Evolutionary conservation across 768 basidiomycete species (phyloP).

Genomic region (Mycena belliarum): DNA sequence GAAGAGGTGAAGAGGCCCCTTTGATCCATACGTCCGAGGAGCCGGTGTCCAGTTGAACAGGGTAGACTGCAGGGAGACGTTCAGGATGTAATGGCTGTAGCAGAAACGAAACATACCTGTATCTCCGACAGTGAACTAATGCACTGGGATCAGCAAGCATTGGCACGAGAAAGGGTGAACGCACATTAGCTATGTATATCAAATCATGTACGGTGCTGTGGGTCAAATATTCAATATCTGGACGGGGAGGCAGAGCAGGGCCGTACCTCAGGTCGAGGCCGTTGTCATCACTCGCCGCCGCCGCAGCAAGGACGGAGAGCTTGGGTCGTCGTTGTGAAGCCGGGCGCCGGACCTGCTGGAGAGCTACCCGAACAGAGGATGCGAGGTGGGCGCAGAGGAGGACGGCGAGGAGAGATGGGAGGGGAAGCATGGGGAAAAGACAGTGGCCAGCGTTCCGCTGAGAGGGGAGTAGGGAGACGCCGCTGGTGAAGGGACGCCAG

Average conservation of each 20-base stretch:
- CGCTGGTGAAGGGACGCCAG: no score
- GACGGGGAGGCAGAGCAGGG: not conserved
- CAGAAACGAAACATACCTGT: conserved; percentile 44
- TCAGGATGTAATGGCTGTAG: conserved; percentile 2
- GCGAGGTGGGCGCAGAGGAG: conserved; percentile 31
- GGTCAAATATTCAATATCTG: conserved; percentile 22
- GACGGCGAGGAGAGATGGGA: conserved; percentile 25
- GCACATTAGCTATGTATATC: conserved; percentile 76
- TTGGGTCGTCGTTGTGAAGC: conserved; percentile 38
- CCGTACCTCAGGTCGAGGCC: conserved; percentile 32
- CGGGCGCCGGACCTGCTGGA: conserved; percentile 46
- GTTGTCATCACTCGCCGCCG: conserved; percentile 30
- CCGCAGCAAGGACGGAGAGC: conserved; percentile 34
- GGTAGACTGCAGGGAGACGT: conserved; percentile 49
- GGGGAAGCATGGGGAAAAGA: conserved; percentile 19
- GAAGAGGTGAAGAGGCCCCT: conserved; percentile 46
- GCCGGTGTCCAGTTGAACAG: conserved; percentile 82
- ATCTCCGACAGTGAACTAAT: conserved; percentile 67
- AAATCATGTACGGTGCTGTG: conserved; percentile 72
- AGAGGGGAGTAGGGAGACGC: not conserved
- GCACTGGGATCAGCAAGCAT: conserved; percentile 15
- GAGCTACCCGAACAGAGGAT: conserved; percentile 47
- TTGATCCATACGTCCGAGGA: conserved; percentile 82
- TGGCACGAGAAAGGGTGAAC: conserved; percentile 25
- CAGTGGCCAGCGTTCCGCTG: conserved; percentile 7